phyloP scores from a whole-genome alignment of 1,284 basidiomycete genomes.

The Phellinidium pouzarii region DNA sequence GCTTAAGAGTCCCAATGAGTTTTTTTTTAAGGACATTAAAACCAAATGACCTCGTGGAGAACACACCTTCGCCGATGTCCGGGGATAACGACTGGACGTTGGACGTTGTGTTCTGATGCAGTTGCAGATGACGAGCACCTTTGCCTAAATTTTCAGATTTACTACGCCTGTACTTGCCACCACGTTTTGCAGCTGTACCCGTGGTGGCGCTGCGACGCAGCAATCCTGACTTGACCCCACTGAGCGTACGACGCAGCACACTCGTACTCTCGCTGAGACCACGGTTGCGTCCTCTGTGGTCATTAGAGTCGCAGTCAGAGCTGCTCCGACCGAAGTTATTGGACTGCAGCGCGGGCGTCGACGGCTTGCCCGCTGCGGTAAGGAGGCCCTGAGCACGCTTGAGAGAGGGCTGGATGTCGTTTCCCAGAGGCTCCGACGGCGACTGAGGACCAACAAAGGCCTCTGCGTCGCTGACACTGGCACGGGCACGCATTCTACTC shows the following conservation, averaged over 20 bases:
- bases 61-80: slow-evolving; percentile 17
- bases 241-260: slow-evolving; percentile 25
- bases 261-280: slow-evolving; percentile 11
- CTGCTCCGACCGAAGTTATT: slow-evolving; percentile 1
- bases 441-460: background rate
- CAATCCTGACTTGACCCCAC: slow-evolving; percentile 23
- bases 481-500: background rate
- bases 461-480: background rate
- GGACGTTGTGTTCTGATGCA: slow-evolving; percentile 3
- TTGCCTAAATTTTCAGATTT: slow-evolving; percentile 6
- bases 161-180: slow-evolving; percentile 2
- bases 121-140: background rate
- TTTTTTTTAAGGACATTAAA: background rate
- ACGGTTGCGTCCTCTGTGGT: too few relatives aligned
- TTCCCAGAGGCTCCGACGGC: background rate
- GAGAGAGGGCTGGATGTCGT: slow-evolving; percentile 23
- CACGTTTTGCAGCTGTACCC: slow-evolving; percentile 5
- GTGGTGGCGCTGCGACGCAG: slow-evolving; percentile 24
- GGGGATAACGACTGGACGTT: slow-evolving; percentile 2
- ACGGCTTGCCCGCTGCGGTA: slow-evolving; percentile 25
- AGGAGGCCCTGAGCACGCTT: slow-evolving; percentile 24
- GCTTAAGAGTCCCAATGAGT: background rate
- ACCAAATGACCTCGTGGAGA: background rate
- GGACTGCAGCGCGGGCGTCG: slow-evolving; percentile 14
- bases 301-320: slow-evolving; percentile 5